These are phyloP conservation scores for Rhododendron vialii DNA, from an alignment of 148 eudicot species.

Conservation along the genomic window DNA sequence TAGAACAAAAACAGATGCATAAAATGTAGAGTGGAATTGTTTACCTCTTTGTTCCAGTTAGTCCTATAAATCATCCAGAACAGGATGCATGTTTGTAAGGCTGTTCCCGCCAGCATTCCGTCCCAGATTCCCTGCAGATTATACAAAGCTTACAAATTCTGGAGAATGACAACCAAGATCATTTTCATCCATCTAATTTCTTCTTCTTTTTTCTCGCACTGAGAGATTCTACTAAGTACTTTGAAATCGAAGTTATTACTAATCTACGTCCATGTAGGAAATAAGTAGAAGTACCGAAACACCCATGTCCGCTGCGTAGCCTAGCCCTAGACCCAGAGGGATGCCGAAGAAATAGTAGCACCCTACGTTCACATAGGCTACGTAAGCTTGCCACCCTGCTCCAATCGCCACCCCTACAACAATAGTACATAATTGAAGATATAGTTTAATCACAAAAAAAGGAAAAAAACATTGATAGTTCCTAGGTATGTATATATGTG, in stretches of 20 bases:
- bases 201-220: not conserved
- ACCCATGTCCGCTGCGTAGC: conserved; percentile 20
- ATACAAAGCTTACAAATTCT: not conserved
- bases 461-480: not conserved
- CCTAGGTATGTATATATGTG: too few species aligned
- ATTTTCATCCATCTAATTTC: not conserved
- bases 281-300: conserved; percentile 10
- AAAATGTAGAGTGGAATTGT: not conserved
- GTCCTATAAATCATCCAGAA: conserved; percentile 23
- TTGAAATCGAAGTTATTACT: not conserved
- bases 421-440: not conserved
- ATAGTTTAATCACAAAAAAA: not conserved
- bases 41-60: conserved; percentile 33
- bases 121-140: conserved; percentile 27
- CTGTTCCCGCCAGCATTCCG: conserved; percentile 27
- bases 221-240: not conserved
- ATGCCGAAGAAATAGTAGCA: conserved; percentile 33
- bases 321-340: conserved; percentile 24
- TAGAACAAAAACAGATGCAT: too few species aligned
- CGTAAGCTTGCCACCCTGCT: conserved; percentile 37
- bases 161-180: not conserved
- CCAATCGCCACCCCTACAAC: conserved; percentile 40
- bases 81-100: conserved; percentile 17
- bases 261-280: too few species aligned
- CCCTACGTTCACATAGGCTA: conserved; percentile 26